phyloP scores from a whole-genome alignment of 169 alveolate species.

The Fabrea salina region DNA sequence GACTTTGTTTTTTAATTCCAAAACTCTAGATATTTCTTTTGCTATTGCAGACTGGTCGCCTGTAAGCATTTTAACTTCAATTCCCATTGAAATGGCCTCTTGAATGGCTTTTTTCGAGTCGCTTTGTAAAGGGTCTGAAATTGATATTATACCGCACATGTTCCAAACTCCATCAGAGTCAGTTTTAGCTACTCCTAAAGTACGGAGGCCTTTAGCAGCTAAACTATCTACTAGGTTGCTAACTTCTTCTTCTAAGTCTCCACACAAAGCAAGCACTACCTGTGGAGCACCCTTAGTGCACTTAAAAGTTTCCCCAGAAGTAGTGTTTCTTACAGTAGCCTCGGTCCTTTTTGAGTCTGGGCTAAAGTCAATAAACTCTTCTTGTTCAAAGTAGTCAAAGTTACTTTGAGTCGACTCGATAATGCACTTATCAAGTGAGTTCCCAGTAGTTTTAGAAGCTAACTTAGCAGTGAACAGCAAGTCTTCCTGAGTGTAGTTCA shows the following conservation, averaged over 20 bases:
- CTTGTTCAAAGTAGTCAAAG: conserved; percentile 32
- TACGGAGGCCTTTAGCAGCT: conserved; percentile 17
- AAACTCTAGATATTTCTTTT: conserved; percentile 70
- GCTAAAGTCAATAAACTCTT: conserved; percentile 52
- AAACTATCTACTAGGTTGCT: conserved; percentile 34
- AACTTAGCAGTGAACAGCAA: conserved; percentile 44
- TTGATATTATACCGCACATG: conserved; percentile 46
- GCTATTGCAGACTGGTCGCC: conserved; percentile 77
- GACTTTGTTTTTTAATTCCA: conserved; percentile 53
- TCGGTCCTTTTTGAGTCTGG: conserved; percentile 61
- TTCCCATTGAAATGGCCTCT: conserved; percentile 60
- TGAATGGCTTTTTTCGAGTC: conserved; percentile 62
- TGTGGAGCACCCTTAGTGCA: conserved; percentile 66
- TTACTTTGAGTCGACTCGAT: neutral
- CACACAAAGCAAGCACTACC: conserved; percentile 48
- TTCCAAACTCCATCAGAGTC: conserved; percentile 40
- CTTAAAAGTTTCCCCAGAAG: conserved; percentile 24
- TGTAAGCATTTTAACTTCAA: conserved; percentile 55
- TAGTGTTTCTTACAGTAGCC: conserved; percentile 34
- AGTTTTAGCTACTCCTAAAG: conserved; percentile 31
- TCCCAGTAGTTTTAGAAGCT: conserved; percentile 34
- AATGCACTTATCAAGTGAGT: neutral
- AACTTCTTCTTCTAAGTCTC: conserved; percentile 24
- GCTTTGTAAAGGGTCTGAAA: conserved; percentile 52
- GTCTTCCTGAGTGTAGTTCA: conserved; percentile 25